These are phyloP conservation scores for Saccharomycopsis phalli DNA, from an alignment of 1,139 yeast genomes.

Conservation along the genomic window DNA sequence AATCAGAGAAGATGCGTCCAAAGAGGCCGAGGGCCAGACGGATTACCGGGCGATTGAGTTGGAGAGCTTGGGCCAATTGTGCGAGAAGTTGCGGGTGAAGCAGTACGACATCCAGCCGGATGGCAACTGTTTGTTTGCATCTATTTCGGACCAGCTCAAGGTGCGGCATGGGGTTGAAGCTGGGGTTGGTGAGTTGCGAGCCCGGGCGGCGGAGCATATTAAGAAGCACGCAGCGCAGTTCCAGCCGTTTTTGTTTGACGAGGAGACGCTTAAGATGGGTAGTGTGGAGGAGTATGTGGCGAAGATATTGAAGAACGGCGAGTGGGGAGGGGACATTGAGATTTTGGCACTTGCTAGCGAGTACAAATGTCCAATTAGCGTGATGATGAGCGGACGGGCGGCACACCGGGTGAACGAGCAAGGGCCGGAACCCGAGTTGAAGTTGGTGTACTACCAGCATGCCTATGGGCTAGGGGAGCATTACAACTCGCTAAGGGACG, in stretches of 20 bases:
- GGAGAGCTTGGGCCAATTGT: conserved; percentile 48
- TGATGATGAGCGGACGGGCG: conserved; percentile 69
- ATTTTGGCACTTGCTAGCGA: conserved; percentile 67
- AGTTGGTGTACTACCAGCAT: conserved; percentile 76
- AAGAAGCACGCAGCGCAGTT: conserved; percentile 57
- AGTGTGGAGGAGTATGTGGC: conserved; percentile 64
- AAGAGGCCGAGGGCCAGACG: conserved; percentile 58
- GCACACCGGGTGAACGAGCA: conserved; percentile 50
- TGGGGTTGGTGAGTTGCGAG: conserved; percentile 48
- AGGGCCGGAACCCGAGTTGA: conserved; percentile 39
- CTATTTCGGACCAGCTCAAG: conserved; percentile 68
- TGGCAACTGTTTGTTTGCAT: conserved; percentile 89
- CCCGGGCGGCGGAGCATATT: conserved; percentile 59
- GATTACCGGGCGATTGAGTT: conserved; percentile 66
- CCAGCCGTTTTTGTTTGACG: conserved; percentile 77
- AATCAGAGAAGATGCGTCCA: conserved; percentile 56
- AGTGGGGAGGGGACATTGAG: conserved; percentile 98
- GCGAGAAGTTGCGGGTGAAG: conserved; percentile 38
- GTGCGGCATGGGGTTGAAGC: conserved; percentile 37
- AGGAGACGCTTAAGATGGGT: conserved; percentile 49
- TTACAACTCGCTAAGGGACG: conserved; percentile 72
- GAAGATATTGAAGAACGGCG: conserved; percentile 61
- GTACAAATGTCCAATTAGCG: conserved; percentile 62
- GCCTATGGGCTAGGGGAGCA: conserved; percentile 90
- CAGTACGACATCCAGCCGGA: conserved; percentile 75